Evolutionary conservation across 495 filamentous ascomycete species (phyloP).

Genomic region (Lasiosphaeria hispida): DNA sequence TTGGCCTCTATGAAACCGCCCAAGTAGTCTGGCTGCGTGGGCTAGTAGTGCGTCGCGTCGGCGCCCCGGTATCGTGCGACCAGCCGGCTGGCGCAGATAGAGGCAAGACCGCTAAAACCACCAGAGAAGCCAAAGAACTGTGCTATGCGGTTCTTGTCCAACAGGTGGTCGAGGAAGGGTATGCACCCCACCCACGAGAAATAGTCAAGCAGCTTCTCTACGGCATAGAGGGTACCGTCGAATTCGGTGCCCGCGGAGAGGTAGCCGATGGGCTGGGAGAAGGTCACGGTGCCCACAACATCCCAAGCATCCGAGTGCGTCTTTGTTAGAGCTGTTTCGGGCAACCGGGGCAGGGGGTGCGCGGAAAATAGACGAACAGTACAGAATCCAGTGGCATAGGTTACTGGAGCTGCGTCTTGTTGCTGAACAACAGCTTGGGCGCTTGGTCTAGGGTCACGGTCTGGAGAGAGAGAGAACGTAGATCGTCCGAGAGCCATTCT

Average conservation of each 20-base stretch:
- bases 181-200: conserved; percentile 19
- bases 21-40: conserved; percentile 25
- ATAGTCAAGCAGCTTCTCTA: conserved; percentile 22
- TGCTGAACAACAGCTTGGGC: too few species aligned
- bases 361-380: conserved; percentile 16
- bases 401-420: too few species aligned
- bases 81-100: conserved; percentile 7
- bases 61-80: conserved; percentile 14
- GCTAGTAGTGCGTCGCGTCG: conserved; percentile 16
- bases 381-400: conserved; percentile 24
- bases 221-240: conserved; percentile 17
- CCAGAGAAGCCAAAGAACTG: conserved; percentile 22
- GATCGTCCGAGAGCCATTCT: too few species aligned
- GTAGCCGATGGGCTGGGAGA: conserved; percentile 37
- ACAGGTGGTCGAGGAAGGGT: conserved; percentile 26
- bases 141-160: conserved; percentile 22
- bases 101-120: conserved; percentile 12
- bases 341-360: not conserved
- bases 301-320: conserved; percentile 32
- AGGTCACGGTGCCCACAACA: conserved; percentile 31
- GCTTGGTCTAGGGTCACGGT: too few species aligned
- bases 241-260: conserved; percentile 32
- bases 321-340: too few species aligned
- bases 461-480: too few species aligned
- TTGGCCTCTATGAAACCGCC: conserved; percentile 30